Conservation (phyloP, 2,329 filamentous ascomycete species). For the Phaeomoniella chlamydospora region DNA sequence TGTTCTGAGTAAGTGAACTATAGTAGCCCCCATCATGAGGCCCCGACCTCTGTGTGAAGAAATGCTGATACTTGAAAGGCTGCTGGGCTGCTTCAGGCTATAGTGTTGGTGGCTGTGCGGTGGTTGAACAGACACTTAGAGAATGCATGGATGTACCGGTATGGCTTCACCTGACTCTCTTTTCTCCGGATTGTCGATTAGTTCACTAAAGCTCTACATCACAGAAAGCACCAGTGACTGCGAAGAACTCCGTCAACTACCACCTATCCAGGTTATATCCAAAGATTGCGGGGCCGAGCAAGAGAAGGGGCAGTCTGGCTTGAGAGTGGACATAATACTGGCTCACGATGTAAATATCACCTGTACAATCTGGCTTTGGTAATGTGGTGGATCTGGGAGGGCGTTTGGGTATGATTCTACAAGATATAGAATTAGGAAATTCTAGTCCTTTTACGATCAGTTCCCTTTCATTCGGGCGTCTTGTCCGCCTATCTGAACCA, state of each 20-base stretch:
- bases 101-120: conserved; percentile 40
- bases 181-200: conserved; percentile 1
- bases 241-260: conserved; percentile 80
- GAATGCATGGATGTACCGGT: conserved; percentile 70
- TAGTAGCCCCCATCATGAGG: conserved; percentile 1
- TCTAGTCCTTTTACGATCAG: too few species aligned
- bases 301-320: conserved; percentile 38
- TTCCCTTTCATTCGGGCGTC: too few species aligned
- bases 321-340: too few species aligned
- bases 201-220: conserved; percentile 4
- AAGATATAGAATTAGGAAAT: too few species aligned
- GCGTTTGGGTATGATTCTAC: too few species aligned
- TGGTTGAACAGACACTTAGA: conserved; percentile 45
- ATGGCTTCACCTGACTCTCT: conserved; percentile 18
- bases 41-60: conserved; percentile 1
- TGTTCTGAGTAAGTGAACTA: conserved; percentile 42
- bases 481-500: too few species aligned
- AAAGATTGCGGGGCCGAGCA: conserved; percentile 56
- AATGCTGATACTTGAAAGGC: conserved; percentile 13
- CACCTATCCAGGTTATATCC: conserved; percentile 67
- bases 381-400: too few species aligned
- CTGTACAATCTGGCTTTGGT: too few species aligned
- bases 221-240: conserved; percentile 40
- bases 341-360: too few species aligned
- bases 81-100: conserved; percentile 33